Evolutionary conservation across 164 flowering plant genomes (phyloP), one percentile per base, ranked within the genome.

Genomic region (Liriodendron chinense): DNA sequence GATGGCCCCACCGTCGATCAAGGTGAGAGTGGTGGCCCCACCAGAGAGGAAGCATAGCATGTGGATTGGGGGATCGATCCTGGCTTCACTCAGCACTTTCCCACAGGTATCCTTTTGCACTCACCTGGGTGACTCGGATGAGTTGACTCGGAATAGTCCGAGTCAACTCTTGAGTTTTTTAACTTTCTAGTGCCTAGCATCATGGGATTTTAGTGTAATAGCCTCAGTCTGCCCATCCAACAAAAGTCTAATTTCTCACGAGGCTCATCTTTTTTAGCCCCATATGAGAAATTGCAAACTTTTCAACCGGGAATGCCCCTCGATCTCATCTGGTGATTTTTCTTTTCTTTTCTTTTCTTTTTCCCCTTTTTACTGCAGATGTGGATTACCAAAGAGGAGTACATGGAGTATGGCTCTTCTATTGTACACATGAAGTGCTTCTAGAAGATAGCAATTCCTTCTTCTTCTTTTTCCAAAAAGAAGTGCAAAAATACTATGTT

Each of bases 331-430:
- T n/a, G n/a, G n/a, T n/a, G n/a, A n/a, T n/a, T n/a, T n/a, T n/a
- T n/a, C n/a, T n/a, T n/a, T n/a, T n/a, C n/a, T n/a, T n/a, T n/a
- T n/a, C n/a, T n/a, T n/a, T 73, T n/a, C n/a, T 61, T 25, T 62
- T 59, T 72, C 1, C 1, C 14, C 0, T 62, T 59, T 63, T 24
- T 12, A 9, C 64, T 74, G 70, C 83, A 81, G 84, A 81, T 81
- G 84, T 81, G 84, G 84, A 78, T 81, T 48, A 69, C 67, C 1
- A 78, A 73, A 73, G 84, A 81, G 64, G 84, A 81, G 47, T 81
- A 78, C 74, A 57, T 69, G 73, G 84, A 81, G 73, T 65, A 74
- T 47, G 81, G 81, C 61, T 65, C 79, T 59, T 76, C 77, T 43
- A 67, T 81, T 78, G 81, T 78, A 12, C 81, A 78, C 24, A 81